phyloP scores from a whole-genome alignment of 2,329 filamentous ascomycete species.

The Microdochium nivale region DNA sequence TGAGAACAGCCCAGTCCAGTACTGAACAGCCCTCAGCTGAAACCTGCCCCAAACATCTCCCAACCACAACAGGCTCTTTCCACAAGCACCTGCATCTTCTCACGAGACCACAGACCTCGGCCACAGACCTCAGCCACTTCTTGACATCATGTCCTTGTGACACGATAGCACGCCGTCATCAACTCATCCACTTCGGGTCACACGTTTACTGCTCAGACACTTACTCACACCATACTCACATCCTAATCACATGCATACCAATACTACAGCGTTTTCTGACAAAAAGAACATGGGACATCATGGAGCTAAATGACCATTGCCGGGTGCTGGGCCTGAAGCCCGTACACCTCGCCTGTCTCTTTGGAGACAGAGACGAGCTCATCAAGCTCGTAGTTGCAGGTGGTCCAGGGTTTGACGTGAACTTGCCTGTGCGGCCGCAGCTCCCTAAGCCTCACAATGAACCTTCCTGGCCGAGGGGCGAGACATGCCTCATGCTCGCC shows the following conservation, averaged over 20 bases:
- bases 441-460: neutral
- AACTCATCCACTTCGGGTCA: too few relatives aligned
- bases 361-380: constrained; percentile 6
- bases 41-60: neutral
- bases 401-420: neutral
- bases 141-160: neutral
- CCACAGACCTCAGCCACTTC: too few relatives aligned
- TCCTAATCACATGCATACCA: neutral
- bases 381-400: neutral
- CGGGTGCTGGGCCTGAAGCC: constrained; percentile 6
- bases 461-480: neutral
- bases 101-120: too few relatives aligned
- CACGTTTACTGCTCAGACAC: too few relatives aligned
- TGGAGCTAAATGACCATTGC: neutral
- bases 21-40: neutral
- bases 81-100: neutral
- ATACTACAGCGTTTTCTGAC: too few relatives aligned
- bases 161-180: neutral
- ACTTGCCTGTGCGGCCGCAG: neutral
- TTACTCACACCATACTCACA: neutral
- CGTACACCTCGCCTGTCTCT: constrained; percentile 8
- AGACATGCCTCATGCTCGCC: constrained; percentile 7
- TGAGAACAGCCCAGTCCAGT: neutral
- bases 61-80: neutral
- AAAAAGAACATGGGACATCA: neutral